Conservation (phyloP, 139 green algal species). For the Asterochloris sp. region DNA sequence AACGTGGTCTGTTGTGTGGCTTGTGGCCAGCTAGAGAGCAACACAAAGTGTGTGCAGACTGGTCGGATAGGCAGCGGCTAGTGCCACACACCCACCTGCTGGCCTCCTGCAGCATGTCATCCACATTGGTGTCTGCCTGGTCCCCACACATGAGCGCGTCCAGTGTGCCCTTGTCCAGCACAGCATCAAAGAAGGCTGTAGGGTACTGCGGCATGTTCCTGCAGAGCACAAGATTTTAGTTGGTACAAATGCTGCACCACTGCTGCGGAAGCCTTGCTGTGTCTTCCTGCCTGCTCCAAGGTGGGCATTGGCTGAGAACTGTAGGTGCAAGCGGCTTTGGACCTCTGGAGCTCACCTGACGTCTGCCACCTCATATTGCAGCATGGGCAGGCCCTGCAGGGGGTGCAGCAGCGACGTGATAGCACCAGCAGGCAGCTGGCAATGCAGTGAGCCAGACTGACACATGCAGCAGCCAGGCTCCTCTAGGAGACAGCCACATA, state of each 20-base stretch:
- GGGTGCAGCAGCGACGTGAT: neutral
- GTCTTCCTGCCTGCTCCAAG: neutral
- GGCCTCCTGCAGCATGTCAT: neutral
- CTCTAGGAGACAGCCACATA: neutral
- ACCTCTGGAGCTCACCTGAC: neutral
- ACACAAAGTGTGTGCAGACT: neutral
- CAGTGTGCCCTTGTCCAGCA: conserved; percentile 15
- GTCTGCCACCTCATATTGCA: conserved; percentile 13
- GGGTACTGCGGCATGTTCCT: conserved; percentile 7
- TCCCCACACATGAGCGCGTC: conserved; percentile 10
- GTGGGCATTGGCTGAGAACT: neutral
- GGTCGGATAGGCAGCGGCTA: no score
- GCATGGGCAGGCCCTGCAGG: neutral
- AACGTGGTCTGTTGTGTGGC: neutral
- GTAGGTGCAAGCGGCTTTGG: neutral
- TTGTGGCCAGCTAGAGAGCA: neutral
- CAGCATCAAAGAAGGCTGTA: conserved; percentile 10
- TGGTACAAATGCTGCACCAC: no score
- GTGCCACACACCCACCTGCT: neutral
- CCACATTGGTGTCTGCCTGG: neutral
- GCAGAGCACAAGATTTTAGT: no score
- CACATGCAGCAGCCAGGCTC: neutral
- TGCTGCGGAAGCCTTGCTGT: neutral
- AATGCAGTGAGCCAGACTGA: neutral
- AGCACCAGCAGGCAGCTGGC: neutral